phyloP scores from a whole-genome alignment of 2,329 filamentous ascomycete species.

The Epichloe coenophiala region DNA sequence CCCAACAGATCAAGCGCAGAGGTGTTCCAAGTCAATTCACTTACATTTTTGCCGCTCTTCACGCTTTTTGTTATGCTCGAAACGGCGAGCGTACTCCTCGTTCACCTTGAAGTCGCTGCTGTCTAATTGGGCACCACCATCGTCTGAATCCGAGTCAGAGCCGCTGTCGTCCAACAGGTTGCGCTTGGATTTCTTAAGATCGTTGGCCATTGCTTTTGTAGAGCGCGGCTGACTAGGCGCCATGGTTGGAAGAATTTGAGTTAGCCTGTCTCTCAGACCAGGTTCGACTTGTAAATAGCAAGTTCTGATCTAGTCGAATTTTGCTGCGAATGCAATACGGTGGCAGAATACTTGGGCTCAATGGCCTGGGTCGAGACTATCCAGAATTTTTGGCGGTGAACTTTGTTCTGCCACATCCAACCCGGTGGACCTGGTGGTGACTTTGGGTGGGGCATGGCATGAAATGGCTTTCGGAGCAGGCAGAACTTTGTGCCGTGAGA shows the following conservation, averaged over 20 bases:
- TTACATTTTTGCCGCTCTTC: constrained; percentile 65
- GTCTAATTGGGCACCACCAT: constrained; percentile 26
- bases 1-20: background rate
- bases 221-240: constrained; percentile 1
- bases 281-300: background rate
- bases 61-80: constrained; percentile 95
- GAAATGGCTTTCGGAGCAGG: background rate
- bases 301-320: background rate
- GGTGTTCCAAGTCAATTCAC: constrained; percentile 14
- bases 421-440: background rate
- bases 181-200: constrained; percentile 27
- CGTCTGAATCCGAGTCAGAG: constrained; percentile 36
- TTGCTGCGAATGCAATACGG: background rate
- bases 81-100: constrained; percentile 73
- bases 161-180: constrained; percentile 43
- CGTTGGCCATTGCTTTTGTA: constrained; percentile 7
- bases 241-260: constrained; percentile 2
- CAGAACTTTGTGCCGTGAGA: constrained; percentile 2
- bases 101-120: constrained; percentile 63
- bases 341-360: background rate
- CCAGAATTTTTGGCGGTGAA: constrained; percentile 21
- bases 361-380: background rate
- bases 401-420: constrained; percentile 10
- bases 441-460: constrained; percentile 3
- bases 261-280: background rate